phyloP scores from a whole-genome alignment of 805 yeast species.

The Zygosaccharomyces bailii region DNA sequence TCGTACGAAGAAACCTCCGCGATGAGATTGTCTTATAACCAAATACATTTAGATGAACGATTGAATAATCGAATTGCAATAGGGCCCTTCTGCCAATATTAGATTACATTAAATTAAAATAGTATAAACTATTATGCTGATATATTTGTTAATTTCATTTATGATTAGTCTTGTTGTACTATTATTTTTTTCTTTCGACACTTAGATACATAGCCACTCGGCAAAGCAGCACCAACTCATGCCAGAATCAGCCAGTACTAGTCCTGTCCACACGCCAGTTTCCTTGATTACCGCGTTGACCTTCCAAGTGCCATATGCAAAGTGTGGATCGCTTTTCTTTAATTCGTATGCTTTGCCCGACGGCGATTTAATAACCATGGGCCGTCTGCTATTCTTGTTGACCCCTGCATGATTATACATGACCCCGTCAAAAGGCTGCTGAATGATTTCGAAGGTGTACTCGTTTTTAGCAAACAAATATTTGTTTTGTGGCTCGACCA shows the following conservation, averaged over 20 bases:
- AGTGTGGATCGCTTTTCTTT: slow-evolving; percentile 44
- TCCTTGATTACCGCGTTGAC: slow-evolving; percentile 62
- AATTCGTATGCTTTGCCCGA: slow-evolving; percentile 71
- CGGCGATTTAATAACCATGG: slow-evolving; percentile 77
- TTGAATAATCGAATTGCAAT: background rate
- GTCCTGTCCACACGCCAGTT: slow-evolving; percentile 76
- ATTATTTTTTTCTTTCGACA: background rate
- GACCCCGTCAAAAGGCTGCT: slow-evolving; percentile 56
- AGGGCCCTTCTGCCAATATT: background rate
- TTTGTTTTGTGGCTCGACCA: slow-evolving; percentile 79
- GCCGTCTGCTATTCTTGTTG: slow-evolving; percentile 41
- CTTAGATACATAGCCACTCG: slow-evolving; percentile 70
- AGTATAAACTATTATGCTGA: background rate
- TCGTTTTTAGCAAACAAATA: slow-evolving; percentile 53
- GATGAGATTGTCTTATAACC: background rate
- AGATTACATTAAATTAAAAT: slow-evolving; percentile 1
- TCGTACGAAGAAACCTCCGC: slow-evolving; percentile 3
- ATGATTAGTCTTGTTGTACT: background rate
- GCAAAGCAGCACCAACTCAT: slow-evolving; percentile 85
- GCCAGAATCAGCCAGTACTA: slow-evolving; percentile 73
- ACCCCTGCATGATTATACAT: slow-evolving; percentile 26
- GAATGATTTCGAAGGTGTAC: slow-evolving; percentile 62
- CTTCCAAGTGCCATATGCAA: slow-evolving; percentile 56
- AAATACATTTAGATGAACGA: background rate
- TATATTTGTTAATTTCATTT: background rate